Base-by-base conservation (phyloP, 352 stramenopile species). In the Pythium volutum region DNA sequence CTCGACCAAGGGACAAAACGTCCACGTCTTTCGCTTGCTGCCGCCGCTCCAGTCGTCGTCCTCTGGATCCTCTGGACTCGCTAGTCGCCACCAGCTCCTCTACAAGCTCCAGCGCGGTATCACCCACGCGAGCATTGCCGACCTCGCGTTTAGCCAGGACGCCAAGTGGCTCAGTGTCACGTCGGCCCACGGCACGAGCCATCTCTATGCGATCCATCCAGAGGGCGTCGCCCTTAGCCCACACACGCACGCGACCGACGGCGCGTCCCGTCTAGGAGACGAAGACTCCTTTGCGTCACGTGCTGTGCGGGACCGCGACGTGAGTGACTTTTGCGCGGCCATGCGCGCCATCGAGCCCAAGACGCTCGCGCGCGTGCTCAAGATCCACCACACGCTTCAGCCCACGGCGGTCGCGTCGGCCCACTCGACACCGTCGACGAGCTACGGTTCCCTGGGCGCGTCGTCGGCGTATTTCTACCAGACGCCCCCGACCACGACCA, bases 81-180 rank as follows among this genome's bases (percentile, higher is more conserved):
- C 29, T 45, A 63, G 57, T 29, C 53, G 67, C 5, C 64, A 83
- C 27, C 79, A 88, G 54, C 70, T 96, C 10, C 48, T 95, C 39
- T 96, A 95, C 76, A 92, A 92, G 55, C 73, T 96, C 27, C 85
- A 93, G 55, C 87, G 87, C 36, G 87, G 87, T 27, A 94, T 95
- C 55, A 96, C 87, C 0, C 81, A 91, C 61, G 87, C 85, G 1
- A 91, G 72, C 51, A 95, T 96, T 58, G 81, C 88, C 25, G 71
- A 95, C 43, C 76, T 96, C 33, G 69, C 79, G 6, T 91, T 95
- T 62, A 94, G 84, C 57, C 75, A 88, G 29, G 84, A 96, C 57
- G 69, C 79, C 36, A 93, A 94, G 67, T 96, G 87, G 87, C 75
- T 95, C 54, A 91, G 77, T 59, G 82, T 93, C 42, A 95, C 87